Base-by-base conservation (phyloP, 768 basidiomycete species). In the Cystobasidium onofrii region DNA sequence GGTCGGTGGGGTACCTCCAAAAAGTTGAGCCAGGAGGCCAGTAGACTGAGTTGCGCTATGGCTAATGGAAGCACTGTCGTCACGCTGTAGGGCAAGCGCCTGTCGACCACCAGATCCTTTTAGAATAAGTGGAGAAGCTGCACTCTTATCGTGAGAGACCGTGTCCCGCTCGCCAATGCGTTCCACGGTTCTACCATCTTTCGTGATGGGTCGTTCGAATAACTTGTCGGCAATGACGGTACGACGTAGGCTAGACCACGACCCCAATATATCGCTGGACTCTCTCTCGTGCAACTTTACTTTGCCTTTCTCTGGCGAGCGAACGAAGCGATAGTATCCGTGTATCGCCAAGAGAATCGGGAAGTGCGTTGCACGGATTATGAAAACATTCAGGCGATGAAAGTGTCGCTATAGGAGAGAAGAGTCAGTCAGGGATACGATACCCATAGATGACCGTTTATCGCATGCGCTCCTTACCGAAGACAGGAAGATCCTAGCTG, bases 401-500 rank as follows among this genome's bases (percentile, higher is more conserved):
- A 75, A 75, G 27, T 43, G 71, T 74, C 73, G 7, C 61, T 65
- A 29, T 4, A 20, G 29, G 52, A 10, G 33, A 4, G 13, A 10
- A 39, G 29, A 65, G 61, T 10, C 64, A 43, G n/a, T 39, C 46
- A 54, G 17, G 46, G 25, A 33, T 10, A 46, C 7, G 33, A 66
- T n/a, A n/a, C n/a, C n/a, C n/a, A n/a, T n/a, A n/a, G n/a, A n/a
- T n/a, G n/a, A n/a, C n/a, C n/a, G n/a, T n/a, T n/a, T n/a, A n/a
- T n/a, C n/a, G n/a, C n/a, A n/a, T n/a, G n/a, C n/a, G n/a, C n/a
- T n/a, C n/a, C 69, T 71, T 54, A 71, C 69, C 55, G 50, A 1
- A 83, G 82, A 60, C 84, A 81, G 84, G 64, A 92, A 81, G 80
- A 90, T 93, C 76, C 88, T 90, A 23, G 90, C 85, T 0, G 95